These are phyloP conservation scores for Hypoxylon subgilvum DNA, from an alignment of 495 filamentous ascomycete genomes.

Conservation along the genomic window DNA sequence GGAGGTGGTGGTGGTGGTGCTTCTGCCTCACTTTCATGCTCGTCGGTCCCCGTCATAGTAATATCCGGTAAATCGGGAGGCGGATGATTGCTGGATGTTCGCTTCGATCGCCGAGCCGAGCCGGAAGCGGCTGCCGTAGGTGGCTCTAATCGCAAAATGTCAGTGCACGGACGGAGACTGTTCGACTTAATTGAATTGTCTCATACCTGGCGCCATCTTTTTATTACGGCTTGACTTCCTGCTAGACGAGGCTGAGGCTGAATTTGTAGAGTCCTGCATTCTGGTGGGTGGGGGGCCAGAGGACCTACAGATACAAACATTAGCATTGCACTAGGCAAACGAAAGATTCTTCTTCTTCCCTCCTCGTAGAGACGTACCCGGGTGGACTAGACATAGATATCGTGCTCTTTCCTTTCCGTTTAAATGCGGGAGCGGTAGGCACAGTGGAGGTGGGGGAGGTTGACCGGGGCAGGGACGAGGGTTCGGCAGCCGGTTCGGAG, in stretches of 20 bases:
- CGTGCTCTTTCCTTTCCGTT: constrained; percentile 66
- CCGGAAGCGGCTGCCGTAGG: constrained; percentile 43
- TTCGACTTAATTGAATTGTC: constrained; percentile 29
- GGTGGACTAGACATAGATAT: constrained; percentile 79
- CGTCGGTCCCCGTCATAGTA: constrained; percentile 64
- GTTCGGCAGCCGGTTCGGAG: constrained; percentile 18
- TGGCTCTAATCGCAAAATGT: constrained; percentile 20
- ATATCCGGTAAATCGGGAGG: constrained; percentile 57
- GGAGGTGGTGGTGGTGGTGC: constrained; percentile 48
- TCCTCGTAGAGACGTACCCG: constrained; percentile 30
- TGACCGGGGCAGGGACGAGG: too few species aligned
- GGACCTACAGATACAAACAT: constrained; percentile 26
- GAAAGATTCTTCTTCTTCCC: not conserved
- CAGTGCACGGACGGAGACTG: not conserved
- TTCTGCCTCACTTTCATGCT: constrained; percentile 63
- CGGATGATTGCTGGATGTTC: constrained; percentile 56
- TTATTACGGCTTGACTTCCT: constrained; percentile 72
- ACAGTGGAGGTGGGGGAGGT: constrained; percentile 36
- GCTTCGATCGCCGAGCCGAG: constrained; percentile 60
- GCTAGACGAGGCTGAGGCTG: constrained; percentile 61
- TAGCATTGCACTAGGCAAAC: constrained; percentile 5
- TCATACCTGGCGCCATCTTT: constrained; percentile 55
- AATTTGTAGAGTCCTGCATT: constrained; percentile 43
- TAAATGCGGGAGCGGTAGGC: constrained; percentile 56
- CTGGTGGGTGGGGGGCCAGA: constrained; percentile 38